Evolutionary conservation across 73 alveolate genomes (phyloP).

Genomic region (Paramecium bursaria): DNA sequence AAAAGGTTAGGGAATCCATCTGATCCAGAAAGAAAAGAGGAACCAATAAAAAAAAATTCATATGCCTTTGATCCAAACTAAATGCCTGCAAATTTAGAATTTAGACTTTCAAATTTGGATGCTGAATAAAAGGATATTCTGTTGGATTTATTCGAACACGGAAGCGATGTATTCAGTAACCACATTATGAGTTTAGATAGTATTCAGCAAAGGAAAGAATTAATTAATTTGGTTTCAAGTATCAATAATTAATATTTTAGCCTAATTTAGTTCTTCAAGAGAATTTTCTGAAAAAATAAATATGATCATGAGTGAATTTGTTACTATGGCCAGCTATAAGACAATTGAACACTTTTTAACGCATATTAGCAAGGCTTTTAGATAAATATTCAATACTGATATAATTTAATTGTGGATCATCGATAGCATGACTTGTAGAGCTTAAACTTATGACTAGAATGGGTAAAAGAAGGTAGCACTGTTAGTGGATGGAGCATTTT

Average conservation of each 20-base stretch:
- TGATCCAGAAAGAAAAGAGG: not conserved
- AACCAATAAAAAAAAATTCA: not conserved
- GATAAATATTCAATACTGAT: constrained; percentile 23
- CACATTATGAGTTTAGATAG: not conserved
- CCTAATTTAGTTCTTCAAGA: constrained; percentile 35
- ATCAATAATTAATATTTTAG: not conserved
- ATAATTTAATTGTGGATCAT: constrained; percentile 30
- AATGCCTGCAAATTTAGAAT: constrained; percentile 41
- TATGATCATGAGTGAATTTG: constrained; percentile 41
- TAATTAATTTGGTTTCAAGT: constrained; percentile 44
- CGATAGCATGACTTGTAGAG: constrained; percentile 63
- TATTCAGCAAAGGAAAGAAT: constrained; percentile 5
- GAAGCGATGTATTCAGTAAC: constrained; percentile 42
- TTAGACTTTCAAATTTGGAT: not conserved
- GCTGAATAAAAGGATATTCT: constrained; percentile 14
- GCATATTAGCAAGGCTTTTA: constrained; percentile 49
- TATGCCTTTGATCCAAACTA: constrained; percentile 53
- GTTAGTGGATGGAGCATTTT: constrained; percentile 37
- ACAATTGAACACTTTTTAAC: constrained; percentile 2
- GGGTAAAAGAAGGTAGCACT: constrained; percentile 40
- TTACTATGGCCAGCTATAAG: constrained; percentile 34
- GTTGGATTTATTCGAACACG: constrained; percentile 49
- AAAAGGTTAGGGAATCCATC: not conserved
- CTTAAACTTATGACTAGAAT: constrained; percentile 18
- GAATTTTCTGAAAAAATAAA: constrained; percentile 48